Conservation (phyloP, 805 yeast species). For the Metschnikowia cerradonensis region DNA sequence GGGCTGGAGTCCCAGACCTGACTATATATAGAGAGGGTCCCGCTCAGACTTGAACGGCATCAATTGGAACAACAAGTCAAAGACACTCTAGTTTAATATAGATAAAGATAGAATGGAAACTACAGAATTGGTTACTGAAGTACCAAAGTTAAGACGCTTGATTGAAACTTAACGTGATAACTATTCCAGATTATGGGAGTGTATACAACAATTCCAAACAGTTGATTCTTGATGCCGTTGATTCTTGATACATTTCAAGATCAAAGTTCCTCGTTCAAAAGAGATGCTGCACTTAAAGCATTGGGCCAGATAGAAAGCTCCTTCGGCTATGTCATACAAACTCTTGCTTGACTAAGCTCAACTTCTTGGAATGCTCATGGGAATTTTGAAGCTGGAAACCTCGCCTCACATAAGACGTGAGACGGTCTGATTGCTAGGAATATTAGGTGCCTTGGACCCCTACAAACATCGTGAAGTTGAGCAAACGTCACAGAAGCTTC, state of each 20-base stretch:
- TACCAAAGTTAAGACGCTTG: too few relatives aligned
- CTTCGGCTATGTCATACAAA: slow-evolving; percentile 88
- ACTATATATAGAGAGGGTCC: too few relatives aligned
- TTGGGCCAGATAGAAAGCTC: slow-evolving; percentile 86
- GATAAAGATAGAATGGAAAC: too few relatives aligned
- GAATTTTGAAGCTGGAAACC: slow-evolving; percentile 76
- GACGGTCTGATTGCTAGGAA: slow-evolving; percentile 85
- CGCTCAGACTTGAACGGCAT: too few relatives aligned
- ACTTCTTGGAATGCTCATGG: slow-evolving; percentile 73
- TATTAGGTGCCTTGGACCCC: slow-evolving; percentile 94
- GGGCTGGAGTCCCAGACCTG: too few relatives aligned
- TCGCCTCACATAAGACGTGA: slow-evolving; percentile 75
- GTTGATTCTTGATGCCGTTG: slow-evolving; percentile 85
- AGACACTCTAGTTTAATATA: too few relatives aligned
- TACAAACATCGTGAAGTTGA: slow-evolving; percentile 92
- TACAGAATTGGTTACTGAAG: too few relatives aligned
- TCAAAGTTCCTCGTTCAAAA: slow-evolving; percentile 79
- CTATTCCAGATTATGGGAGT: too few relatives aligned
- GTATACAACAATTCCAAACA: too few relatives aligned
- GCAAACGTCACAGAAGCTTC: slow-evolving; percentile 50
- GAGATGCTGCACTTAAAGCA: slow-evolving; percentile 86
- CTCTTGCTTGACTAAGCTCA: slow-evolving; percentile 92
- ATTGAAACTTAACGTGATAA: too few relatives aligned
- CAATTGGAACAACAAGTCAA: too few relatives aligned
- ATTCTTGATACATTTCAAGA: slow-evolving; percentile 86